phyloP scores from a whole-genome alignment of 2,329 filamentous ascomycete species.

The Chalaropsis ovoidea region DNA sequence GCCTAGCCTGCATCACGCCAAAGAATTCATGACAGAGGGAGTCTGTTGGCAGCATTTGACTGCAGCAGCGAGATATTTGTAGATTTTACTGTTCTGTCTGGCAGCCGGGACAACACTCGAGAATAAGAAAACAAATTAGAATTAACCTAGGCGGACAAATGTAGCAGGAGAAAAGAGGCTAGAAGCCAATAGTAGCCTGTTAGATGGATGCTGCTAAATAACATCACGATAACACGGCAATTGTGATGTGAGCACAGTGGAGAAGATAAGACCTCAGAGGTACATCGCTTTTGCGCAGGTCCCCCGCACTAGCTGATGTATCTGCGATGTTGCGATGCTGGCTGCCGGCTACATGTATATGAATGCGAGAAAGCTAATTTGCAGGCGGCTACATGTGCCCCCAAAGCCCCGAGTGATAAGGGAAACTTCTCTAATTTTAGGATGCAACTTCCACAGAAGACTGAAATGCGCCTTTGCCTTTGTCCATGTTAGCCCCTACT shows the following conservation, averaged over 20 bases:
- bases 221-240: no score
- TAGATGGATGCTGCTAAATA: neutral
- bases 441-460: neutral
- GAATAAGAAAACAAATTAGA: neutral
- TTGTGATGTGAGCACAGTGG: no score
- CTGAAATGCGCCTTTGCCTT: neutral
- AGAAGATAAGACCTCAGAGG: no score
- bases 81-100: neutral
- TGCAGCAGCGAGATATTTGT: neutral
- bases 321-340: neutral
- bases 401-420: slow-evolving; percentile 8
- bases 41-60: neutral
- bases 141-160: neutral
- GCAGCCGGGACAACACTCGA: neutral
- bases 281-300: no score
- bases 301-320: no score
- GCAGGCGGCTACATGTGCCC: neutral
- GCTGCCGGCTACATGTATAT: no score
- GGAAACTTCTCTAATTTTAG: slow-evolving; percentile 9
- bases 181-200: neutral
- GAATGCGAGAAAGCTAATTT: neutral
- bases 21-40: neutral
- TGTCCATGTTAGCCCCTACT: neutral
- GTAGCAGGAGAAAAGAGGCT: neutral
- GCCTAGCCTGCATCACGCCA: neutral